Evolutionary conservation across 164 flowering plant genomes (phyloP), one percentile per base, ranked within the genome.

Genomic region (Dillenia suffruticosa): DNA sequence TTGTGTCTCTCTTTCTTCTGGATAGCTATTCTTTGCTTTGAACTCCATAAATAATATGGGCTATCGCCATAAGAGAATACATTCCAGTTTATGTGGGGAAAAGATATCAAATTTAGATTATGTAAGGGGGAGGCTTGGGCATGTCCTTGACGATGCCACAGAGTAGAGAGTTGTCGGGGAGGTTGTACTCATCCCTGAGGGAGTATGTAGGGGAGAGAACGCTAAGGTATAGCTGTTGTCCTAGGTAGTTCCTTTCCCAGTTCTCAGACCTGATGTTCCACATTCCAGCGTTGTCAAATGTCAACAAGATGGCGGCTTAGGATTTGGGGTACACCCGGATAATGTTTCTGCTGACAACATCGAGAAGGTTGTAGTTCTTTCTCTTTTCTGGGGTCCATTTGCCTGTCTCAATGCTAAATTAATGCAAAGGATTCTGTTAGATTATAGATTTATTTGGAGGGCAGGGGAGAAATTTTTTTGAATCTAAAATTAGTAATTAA

Each of bases 211-310:
- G 87, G 0, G 87, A 82, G 3, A 72, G 59, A 14, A 80, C 78
- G 40, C 90, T 85, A n/a, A 73, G 24, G 69, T 81, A 85, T 10
- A 85, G 67, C 49, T 85, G 83, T 44, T 85, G 90, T 14, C 90
- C 90, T 8, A 85, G 57, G 70, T 85, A 85, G 1, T 46, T 8
- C 51, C 79, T 81, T 68, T 85, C 86, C 63, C 65, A 40, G 45
- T 61, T 44, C 51, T 79, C 80, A 0, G 87, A 83, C 72, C 90
- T 74, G 54, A 85, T 2, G 70, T 75, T 85, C 90, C 90, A 85
- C 84, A 85, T 76, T 9, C 89, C 87, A 0, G 82, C 82, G 43
- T 84, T 84, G 73, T 84, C 87, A 15, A 84, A 72, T 4, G 85
- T 81, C 52, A 81, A 44, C 66, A 82, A 44, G 55, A 85, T 63